Percentiles rank a stretch among this genome's conserved stretches.
These are phyloP conservation scores for Oxyria digyna DNA, from an alignment of 148 eudicot genomes.

Conservation along the genomic window DNA sequence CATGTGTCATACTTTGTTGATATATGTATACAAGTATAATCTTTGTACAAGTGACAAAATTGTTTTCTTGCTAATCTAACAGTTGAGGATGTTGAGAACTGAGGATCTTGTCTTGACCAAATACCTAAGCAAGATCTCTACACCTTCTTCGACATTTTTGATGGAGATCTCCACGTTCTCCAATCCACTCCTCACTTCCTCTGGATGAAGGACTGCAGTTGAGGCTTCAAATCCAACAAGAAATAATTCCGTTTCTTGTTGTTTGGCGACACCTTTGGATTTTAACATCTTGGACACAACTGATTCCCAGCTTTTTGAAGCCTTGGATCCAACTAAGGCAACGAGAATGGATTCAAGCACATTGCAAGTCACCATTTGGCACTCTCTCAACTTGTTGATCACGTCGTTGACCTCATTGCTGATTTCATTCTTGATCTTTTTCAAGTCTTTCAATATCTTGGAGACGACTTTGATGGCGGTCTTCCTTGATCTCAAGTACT, in stretches of 20 bases:
- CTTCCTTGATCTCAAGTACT: conserved; percentile 15
- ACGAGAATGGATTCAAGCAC: not conserved
- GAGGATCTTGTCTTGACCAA: no score
- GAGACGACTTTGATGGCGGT: conserved; percentile 16
- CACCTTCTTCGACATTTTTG: conserved; percentile 16
- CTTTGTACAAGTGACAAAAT: no score
- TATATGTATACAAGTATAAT: no score
- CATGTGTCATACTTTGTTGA: no score
- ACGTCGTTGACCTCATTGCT: not conserved
- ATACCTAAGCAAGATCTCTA: conserved; percentile 15
- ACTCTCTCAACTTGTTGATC: not conserved
- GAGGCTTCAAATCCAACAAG: not conserved
- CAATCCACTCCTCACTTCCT: conserved; percentile 7
- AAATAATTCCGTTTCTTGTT: not conserved
- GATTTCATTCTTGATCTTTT: not conserved
- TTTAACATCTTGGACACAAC: not conserved
- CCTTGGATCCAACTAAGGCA: not conserved
- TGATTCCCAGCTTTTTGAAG: not conserved
- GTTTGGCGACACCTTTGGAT: not conserved
- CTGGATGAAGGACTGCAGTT: not conserved
- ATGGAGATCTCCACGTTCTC: conserved; percentile 14
- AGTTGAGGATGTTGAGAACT: no score
- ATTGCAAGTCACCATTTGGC: not conserved
- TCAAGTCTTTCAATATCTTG: conserved; percentile 13
- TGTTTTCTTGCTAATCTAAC: no score